Evolutionary conservation across 345 rosid species (phyloP).

Genomic region (Salix viminalis): DNA sequence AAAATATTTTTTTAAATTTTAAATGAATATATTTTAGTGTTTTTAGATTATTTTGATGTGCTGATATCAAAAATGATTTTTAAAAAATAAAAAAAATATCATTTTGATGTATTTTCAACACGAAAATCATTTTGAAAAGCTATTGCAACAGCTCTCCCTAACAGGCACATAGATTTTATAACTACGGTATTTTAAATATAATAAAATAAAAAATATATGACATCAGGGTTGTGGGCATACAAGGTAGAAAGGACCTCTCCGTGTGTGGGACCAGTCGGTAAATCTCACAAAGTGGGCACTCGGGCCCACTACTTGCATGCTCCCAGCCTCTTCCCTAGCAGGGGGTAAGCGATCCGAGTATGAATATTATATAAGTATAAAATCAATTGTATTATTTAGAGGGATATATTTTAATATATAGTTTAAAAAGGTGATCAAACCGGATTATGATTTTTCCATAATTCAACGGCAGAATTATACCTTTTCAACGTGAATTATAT

Average conservation of each 20-base stretch:
- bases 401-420: neutral
- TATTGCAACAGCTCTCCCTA: too few species aligned
- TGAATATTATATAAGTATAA: neutral
- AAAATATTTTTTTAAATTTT: too few species aligned
- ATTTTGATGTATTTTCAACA: too few species aligned
- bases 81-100: too few species aligned
- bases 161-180: too few species aligned
- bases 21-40: too few species aligned
- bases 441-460: neutral
- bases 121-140: too few species aligned
- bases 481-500: neutral
- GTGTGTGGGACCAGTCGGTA: neutral
- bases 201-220: neutral
- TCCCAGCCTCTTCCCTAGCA: too few species aligned
- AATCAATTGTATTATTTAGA: neutral
- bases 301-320: neutral
- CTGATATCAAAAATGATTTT: too few species aligned
- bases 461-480: constrained; percentile 28
- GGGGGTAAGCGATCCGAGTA: neutral
- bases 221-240: neutral
- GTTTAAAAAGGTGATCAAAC: neutral
- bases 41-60: too few species aligned
- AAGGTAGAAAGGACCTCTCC: neutral
- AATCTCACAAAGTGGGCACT: neutral
- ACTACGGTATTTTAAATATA: neutral